A percentile compares a stretch with the other conserved stretches of the same genome.
Evolutionary conservation across 73 alveolate genomes (phyloP).

Genomic region (Uronychia binucleata): DNA sequence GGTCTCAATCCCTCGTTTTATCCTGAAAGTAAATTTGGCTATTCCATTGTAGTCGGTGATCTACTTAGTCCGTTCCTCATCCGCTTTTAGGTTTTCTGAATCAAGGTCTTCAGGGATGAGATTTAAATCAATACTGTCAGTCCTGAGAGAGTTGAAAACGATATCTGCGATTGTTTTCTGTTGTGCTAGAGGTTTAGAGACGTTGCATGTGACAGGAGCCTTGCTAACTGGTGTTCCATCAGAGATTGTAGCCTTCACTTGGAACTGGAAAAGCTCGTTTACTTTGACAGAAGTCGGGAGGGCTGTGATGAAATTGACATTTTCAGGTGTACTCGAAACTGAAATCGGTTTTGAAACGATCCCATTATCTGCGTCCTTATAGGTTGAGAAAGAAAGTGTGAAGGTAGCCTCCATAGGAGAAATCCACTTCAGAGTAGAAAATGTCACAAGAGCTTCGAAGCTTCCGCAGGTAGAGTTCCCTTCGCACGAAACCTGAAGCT

Average conservation of each 20-base stretch:
- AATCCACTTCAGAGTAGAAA: not conserved
- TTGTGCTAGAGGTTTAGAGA: not conserved
- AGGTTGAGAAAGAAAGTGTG: not conserved
- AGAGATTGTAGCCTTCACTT: not conserved
- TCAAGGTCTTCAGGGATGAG: not conserved
- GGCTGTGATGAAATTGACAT: not conserved
- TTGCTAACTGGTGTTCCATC: not conserved
- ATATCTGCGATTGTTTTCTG: not conserved
- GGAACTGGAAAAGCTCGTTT: not conserved
- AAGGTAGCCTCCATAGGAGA: not conserved
- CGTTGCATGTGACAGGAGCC: not conserved
- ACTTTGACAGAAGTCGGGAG: not conserved
- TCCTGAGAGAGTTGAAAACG: not conserved
- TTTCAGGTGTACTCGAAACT: not conserved
- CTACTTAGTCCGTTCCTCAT: not conserved
- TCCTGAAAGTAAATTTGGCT: not conserved
- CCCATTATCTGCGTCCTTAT: not conserved
- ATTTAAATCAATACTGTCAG: not conserved
- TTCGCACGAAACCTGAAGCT: not conserved
- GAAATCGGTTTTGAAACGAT: not conserved
- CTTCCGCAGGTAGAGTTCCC: not conserved
- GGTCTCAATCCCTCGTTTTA: not conserved
- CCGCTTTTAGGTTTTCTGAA: not conserved
- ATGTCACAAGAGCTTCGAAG: not conserved
- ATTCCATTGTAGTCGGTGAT: slow-evolving; percentile 4